phyloP scores from a whole-genome alignment of 768 basidiomycete species.

The Lyophyllum semitale region DNA sequence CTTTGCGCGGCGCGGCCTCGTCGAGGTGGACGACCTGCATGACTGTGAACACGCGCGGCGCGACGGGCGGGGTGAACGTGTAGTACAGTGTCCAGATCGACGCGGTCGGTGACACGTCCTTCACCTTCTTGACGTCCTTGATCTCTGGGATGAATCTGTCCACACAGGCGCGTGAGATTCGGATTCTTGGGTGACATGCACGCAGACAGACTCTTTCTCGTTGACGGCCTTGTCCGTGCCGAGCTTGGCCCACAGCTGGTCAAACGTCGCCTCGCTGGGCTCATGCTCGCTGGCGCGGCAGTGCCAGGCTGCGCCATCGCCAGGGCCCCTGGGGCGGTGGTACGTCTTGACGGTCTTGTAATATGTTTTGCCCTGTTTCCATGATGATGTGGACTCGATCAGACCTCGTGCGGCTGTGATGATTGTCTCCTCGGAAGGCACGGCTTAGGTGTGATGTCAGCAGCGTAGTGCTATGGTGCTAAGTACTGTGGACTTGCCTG shows the following conservation, averaged over 20 bases:
- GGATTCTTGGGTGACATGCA: neutral
- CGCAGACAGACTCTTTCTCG: slow-evolving; percentile 51
- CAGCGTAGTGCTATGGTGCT: neutral
- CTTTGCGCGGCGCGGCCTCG: slow-evolving; percentile 48
- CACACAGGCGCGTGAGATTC: neutral
- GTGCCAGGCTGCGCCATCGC: slow-evolving; percentile 67
- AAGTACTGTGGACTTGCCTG: slow-evolving; percentile 3
- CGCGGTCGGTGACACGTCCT: slow-evolving; percentile 62
- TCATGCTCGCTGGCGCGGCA: slow-evolving; percentile 68
- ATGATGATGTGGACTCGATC: slow-evolving; percentile 55
- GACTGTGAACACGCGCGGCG: slow-evolving; percentile 76
- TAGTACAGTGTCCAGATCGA: slow-evolving; percentile 75
- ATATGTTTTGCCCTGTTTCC: slow-evolving; percentile 71
- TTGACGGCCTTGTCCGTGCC: slow-evolving; percentile 66
- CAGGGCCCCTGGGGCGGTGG: slow-evolving; percentile 50
- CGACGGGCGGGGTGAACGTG: slow-evolving; percentile 68
- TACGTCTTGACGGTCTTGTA: slow-evolving; percentile 59
- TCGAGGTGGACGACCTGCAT: slow-evolving; percentile 62
- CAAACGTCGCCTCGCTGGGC: slow-evolving; percentile 68
- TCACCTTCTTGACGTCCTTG: slow-evolving; percentile 62
- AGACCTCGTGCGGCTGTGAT: slow-evolving; percentile 55
- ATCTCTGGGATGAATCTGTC: slow-evolving; percentile 67
- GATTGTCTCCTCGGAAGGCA: slow-evolving; percentile 62
- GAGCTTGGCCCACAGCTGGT: slow-evolving; percentile 71
- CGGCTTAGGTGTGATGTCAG: slow-evolving; percentile 36